Evolutionary conservation across 192 early-diverging fungal genomes (phyloP).

Genomic region (Coemansia guatemalensis): DNA sequence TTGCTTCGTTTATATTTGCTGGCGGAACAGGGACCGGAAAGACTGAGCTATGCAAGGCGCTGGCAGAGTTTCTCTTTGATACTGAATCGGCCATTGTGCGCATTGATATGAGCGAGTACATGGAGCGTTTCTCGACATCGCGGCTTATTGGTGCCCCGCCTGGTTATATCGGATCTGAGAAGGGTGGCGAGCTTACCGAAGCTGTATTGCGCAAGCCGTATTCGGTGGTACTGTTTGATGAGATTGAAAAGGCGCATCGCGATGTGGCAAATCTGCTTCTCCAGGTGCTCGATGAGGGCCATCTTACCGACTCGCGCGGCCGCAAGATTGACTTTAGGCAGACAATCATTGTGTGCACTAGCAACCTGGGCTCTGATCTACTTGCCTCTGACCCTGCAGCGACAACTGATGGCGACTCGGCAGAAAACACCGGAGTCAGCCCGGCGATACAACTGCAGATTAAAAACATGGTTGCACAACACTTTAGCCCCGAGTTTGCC

Average conservation of each 20-base stretch:
- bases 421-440: constrained; percentile 49
- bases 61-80: constrained; percentile 77
- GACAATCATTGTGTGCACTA: constrained; percentile 81
- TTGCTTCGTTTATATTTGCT: constrained; percentile 79
- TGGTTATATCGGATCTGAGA: constrained; percentile 77
- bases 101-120: constrained; percentile 81
- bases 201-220: constrained; percentile 77
- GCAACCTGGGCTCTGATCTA: constrained; percentile 73
- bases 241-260: constrained; percentile 80
- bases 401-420: constrained; percentile 12
- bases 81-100: constrained; percentile 69
- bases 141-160: constrained; percentile 78
- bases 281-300: constrained; percentile 86
- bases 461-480: constrained; percentile 66
- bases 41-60: constrained; percentile 73
- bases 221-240: constrained; percentile 75
- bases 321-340: constrained; percentile 77
- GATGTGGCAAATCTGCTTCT: constrained; percentile 93
- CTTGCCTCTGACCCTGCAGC: constrained; percentile 56
- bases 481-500: constrained; percentile 77
- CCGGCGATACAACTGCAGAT: constrained; percentile 61
- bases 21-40: constrained; percentile 86
- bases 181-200: constrained; percentile 77
- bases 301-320: constrained; percentile 75
- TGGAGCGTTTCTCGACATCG: constrained; percentile 70